Conservation (phyloP, 352 stramenopile genomes). For the Peronospora farinosa region DNA sequence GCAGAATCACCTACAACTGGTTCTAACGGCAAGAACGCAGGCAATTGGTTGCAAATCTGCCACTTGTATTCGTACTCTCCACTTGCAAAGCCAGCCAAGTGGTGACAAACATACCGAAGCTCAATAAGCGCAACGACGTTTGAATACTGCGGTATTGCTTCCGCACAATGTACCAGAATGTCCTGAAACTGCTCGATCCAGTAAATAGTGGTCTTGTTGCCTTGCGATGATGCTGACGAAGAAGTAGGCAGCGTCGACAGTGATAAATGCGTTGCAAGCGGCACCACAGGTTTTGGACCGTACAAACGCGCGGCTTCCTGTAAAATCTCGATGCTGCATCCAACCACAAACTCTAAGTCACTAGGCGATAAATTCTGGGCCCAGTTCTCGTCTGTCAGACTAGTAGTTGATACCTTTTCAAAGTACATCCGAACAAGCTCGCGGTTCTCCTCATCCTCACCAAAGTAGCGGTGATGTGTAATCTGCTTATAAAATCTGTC, state of each 20-base stretch:
- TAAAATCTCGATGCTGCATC: slow-evolving; percentile 61
- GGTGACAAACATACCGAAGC: slow-evolving; percentile 76
- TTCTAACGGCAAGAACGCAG: slow-evolving; percentile 35
- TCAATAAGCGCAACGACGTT: slow-evolving; percentile 69
- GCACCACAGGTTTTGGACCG: slow-evolving; percentile 38
- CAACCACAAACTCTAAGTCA: slow-evolving; percentile 53
- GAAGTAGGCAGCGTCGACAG: slow-evolving; percentile 34
- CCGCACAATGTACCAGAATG: slow-evolving; percentile 53
- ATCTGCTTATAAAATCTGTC: slow-evolving; percentile 71
- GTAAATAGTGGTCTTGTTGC: slow-evolving; percentile 55
- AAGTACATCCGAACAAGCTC: slow-evolving; percentile 74
- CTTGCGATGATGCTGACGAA: slow-evolving; percentile 35
- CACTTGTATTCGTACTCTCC: slow-evolving; percentile 59
- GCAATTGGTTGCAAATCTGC: slow-evolving; percentile 68
- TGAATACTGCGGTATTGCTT: slow-evolving; percentile 62
- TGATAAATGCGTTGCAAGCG: slow-evolving; percentile 30
- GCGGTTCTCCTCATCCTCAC: slow-evolving; percentile 66
- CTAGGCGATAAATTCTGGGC: slow-evolving; percentile 28
- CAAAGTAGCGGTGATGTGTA: slow-evolving; percentile 54
- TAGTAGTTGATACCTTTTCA: slow-evolving; percentile 69
- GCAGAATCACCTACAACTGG: slow-evolving; percentile 51
- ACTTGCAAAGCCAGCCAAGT: slow-evolving; percentile 61
- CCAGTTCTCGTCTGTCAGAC: slow-evolving; percentile 62
- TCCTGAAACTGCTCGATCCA: slow-evolving; percentile 80
- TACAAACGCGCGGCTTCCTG: slow-evolving; percentile 72